Base-by-base conservation (phyloP, 2,329 filamentous ascomycete species). In the Neoarthrinium moseri region DNA sequence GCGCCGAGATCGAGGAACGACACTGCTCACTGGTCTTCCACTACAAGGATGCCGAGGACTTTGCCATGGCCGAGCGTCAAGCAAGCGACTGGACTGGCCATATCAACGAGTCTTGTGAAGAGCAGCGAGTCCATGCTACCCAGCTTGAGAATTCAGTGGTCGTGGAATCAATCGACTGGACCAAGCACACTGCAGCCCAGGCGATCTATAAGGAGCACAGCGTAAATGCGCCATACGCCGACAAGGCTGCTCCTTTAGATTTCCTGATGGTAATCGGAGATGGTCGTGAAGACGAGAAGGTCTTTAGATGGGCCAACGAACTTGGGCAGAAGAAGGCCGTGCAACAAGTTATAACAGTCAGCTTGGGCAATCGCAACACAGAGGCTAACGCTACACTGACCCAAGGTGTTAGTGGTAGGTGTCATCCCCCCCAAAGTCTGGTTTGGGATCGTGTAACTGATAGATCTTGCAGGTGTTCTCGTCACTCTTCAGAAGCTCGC, bases 251-350 rank as follows among this genome's bases (percentile, higher is more conserved):
- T n/a, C 63, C 75, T 0, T 80, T 90, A 1, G 90, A 96, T 62
- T 97, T 96, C 65, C 68, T 97, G 46, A 83, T 96, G 71, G 88
- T 96, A 6, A 81, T 91, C 26, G 92, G 92, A 29, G 91, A 96
- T 60, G 90, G 91, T 33, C 84, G 92, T 24, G 92, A 96, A 56
- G 94, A 97, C 54, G 92, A 97, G 62, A 87, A 89, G 56, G 87
- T 96, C 17, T 97, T 96, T 71, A 85, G 85, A 51, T 97, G 94
- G 92, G 94, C 92, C 15, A 96, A 96, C 68, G 76, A 81, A 39
- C 71, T 96, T 10, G 75, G 76, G 18, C 74, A 78, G 3, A 69
- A 77, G 7, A 76, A 78, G 15, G 69, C 70, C 3, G 76, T 91
- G 34, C 69, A 83, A 40, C 77, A 89, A 45, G 88, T 94, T 4